Conservation (phyloP, 768 basidiomycete genomes). For the Coprinopsis strossmayeri region DNA sequence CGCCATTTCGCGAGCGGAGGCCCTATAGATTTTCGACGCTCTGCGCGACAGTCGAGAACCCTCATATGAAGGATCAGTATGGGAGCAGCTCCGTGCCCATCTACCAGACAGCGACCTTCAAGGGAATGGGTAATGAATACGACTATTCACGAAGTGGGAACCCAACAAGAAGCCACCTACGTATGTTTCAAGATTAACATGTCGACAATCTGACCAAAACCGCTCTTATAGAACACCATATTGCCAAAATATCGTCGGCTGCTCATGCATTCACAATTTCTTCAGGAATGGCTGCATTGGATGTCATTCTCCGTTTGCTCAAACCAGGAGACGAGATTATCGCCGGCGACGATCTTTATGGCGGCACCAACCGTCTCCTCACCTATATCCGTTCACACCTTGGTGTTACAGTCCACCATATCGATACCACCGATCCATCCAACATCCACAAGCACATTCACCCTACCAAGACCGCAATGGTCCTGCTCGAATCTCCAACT, state of each 20-base stretch:
- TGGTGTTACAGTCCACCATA: slow-evolving; percentile 86
- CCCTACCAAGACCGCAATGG: slow-evolving; percentile 82
- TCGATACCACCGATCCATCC: slow-evolving; percentile 80
- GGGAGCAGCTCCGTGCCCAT: slow-evolving; percentile 94
- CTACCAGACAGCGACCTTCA: slow-evolving; percentile 98
- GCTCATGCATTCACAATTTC: slow-evolving; percentile 86
- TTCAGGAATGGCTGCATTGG: slow-evolving; percentile 97
- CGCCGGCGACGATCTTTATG: slow-evolving; percentile 96
- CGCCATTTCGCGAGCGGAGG: slow-evolving; percentile 57
- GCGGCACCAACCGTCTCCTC: slow-evolving; percentile 93
- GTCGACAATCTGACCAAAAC: slow-evolving; percentile 3
- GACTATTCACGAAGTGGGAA: slow-evolving; percentile 96
- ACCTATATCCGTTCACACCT: slow-evolving; percentile 82
- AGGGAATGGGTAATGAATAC: slow-evolving; percentile 83
- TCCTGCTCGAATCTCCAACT: slow-evolving; percentile 94
- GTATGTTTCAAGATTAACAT: slow-evolving; percentile 34
- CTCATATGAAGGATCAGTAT: slow-evolving; percentile 90
- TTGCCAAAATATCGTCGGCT: slow-evolving; percentile 95
- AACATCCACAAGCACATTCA: slow-evolving; percentile 58
- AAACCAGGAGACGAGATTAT: slow-evolving; percentile 96
- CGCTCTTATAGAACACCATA: slow-evolving; percentile 73
- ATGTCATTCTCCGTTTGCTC: slow-evolving; percentile 88
- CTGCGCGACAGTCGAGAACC: slow-evolving; percentile 89
- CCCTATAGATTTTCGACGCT: slow-evolving; percentile 88
- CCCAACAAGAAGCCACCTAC: slow-evolving; percentile 91